Evolutionary conservation across 352 stramenopile genomes (phyloP), one percentile per base, ranked within the genome.

Genomic region (Phytophthora pinifolia): DNA sequence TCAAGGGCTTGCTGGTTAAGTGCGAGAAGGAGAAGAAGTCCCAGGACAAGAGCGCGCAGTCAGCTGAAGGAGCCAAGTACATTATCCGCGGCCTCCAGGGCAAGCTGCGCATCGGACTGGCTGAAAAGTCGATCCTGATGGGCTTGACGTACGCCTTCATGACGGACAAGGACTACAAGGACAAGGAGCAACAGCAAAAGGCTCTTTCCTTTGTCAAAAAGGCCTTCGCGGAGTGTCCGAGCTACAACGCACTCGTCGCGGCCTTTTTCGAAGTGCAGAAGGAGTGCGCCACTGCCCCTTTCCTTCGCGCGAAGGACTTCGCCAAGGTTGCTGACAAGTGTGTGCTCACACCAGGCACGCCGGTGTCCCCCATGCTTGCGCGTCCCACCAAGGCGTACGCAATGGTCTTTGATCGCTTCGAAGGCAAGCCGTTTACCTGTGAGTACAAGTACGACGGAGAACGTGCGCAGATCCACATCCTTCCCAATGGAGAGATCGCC

Each of bases 371-470:
- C 7, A 99, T 99, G 98, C 79, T 99, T 6, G 97, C 98, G 33
- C 98, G 99, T 48, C 97, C 98, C 0, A 98, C 94, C 1, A 99
- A 99, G 65, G 83, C 86, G 31, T 92, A 93, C 47, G 84, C 87
- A 17, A 98, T 99, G 79, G 97, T 99, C 9, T 89, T 99, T 37
- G 97, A 98, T 52, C 89, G 97, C 7, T 94, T 99, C 46, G 83
- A 98, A 64, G 96, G 92, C 25, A 84, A 92, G 66, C 75, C 83
- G 30, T 99, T 99, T 69, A 99, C 96, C 4, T 99, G 95, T 65
- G 98, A 99, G 71, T 99, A 98, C 88, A 99, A 99, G 76, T 99
- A 99, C 71, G 97, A 99, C 65, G 98, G 97, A 30, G 97, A 99
- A 70, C 83, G 97, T 38, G 96, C 97, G 5, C 97, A 99, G 68